Evolutionary conservation across 179 eudicot species (phyloP).

Genomic region (Corrigiola litoralis): DNA sequence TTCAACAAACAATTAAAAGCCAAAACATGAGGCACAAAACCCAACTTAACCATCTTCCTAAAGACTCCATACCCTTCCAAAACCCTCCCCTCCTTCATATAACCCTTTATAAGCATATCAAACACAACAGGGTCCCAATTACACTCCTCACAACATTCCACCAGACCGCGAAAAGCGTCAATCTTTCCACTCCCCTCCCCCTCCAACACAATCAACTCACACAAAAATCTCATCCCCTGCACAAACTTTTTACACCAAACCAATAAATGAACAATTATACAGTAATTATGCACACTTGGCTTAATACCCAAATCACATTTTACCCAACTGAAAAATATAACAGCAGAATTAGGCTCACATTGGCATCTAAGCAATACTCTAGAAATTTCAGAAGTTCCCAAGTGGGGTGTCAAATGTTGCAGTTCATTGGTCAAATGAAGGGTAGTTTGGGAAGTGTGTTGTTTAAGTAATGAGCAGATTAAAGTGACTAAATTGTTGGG

Average conservation of each 20-base stretch:
- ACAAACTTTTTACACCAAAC: constrained; percentile 54
- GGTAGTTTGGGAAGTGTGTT: constrained; percentile 15
- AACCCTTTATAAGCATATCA: constrained; percentile 81
- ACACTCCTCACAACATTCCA: constrained; percentile 50
- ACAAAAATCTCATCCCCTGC: constrained; percentile 48
- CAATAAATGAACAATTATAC: constrained; percentile 58
- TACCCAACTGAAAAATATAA: constrained; percentile 72
- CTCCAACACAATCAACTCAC: constrained; percentile 44
- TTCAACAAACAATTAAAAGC: constrained; percentile 62
- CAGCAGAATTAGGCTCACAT: constrained; percentile 53
- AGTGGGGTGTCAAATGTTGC: constrained; percentile 45
- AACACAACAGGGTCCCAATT: constrained; percentile 84
- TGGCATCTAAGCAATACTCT: constrained; percentile 81
- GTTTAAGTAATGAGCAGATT: constrained; percentile 43
- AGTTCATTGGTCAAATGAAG: constrained; percentile 20
- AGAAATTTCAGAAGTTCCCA: constrained; percentile 55
- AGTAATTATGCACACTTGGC: constrained; percentile 46
- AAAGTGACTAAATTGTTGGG: constrained; percentile 56
- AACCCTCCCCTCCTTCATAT: constrained; percentile 50
- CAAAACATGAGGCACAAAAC: constrained; percentile 53
- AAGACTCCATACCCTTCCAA: constrained; percentile 55
- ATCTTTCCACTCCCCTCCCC: constrained; percentile 14
- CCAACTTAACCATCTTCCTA: constrained; percentile 51
- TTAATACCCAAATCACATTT: constrained; percentile 48
- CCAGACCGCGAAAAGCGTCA: constrained; percentile 46